These are phyloP conservation scores for Aspergillus proliferans DNA, from an alignment of 2,329 filamentous ascomycete species.

Conservation along the genomic window DNA sequence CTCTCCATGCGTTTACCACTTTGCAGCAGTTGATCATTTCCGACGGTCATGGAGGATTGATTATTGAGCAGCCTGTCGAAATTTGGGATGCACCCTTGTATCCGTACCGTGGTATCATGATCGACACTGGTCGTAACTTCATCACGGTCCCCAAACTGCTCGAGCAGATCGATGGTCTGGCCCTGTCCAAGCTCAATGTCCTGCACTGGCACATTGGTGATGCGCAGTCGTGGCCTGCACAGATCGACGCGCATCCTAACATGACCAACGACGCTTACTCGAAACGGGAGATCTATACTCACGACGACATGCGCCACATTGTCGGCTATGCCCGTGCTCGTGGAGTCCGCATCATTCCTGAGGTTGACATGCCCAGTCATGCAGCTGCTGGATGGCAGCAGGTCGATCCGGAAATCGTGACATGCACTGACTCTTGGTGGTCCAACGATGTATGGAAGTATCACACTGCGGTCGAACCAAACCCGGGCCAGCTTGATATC, in stretches of 20 bases:
- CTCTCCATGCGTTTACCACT: constrained; percentile 52
- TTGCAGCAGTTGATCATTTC: constrained; percentile 51
- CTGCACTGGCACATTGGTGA: constrained; percentile 55
- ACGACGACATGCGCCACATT: constrained; percentile 38
- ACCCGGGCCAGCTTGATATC: constrained; percentile 52
- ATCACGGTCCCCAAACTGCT: constrained; percentile 46
- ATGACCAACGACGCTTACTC: constrained; percentile 53
- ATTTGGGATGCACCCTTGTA: constrained; percentile 49
- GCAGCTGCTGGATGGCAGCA: constrained; percentile 52
- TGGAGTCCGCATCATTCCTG: constrained; percentile 55
- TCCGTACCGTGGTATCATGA: constrained; percentile 50
- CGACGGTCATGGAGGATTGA: constrained; percentile 38
- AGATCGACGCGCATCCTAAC: constrained; percentile 45
- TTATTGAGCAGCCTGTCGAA: constrained; percentile 49
- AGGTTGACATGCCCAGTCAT: constrained; percentile 59
- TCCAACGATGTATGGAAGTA: constrained; percentile 51
- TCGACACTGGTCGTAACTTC: constrained; percentile 52
- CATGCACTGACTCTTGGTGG: constrained; percentile 55
- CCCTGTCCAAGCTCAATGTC: constrained; percentile 52
- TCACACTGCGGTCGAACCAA: constrained; percentile 53
- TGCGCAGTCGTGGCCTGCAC: constrained; percentile 51
- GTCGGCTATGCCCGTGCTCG: constrained; percentile 49
- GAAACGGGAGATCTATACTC: constrained; percentile 41
- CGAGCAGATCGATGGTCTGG: constrained; percentile 51
- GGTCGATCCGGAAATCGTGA: constrained; percentile 51